Base-by-base conservation (phyloP, 2,329 filamentous ascomycete species). In the Triangularia setosa region DNA sequence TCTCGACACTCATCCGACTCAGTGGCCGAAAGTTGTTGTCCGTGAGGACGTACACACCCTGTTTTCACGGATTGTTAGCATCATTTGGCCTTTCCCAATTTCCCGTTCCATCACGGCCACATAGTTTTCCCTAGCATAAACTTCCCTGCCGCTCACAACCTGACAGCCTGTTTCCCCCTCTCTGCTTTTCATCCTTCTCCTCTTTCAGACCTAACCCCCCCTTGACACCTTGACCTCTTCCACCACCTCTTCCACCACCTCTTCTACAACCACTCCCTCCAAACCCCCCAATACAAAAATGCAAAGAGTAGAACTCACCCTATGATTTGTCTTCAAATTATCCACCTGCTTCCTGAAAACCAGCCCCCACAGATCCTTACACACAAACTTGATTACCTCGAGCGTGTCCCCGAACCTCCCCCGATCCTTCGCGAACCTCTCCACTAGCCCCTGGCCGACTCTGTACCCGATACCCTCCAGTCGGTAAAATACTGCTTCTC, bases 301-400 rank as follows among this genome's bases (percentile, higher is more conserved):
- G 18, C 23, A 18, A 48, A 33, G 28, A 30, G 23, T 53, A 16
- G 8, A 54, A 62, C 59, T 18, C 80, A 92, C 90, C 72, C 95
- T 83, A 76, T 99, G 95, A 75, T 99, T 99, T 8, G 95, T 99
- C 79, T 99, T 99, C 56, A 99, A 83, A 75, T 99, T 99, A 78
- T 99, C 95, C 73, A 99, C 92, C 77, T 98, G 96, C 79, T 99
- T 99, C 75, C 91, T 86, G 78, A 97, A 99, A 16, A 97, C 86
- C 21, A 98, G 83, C 33, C 88, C 93, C 95, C 95, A 99, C 54
- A 99, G 83, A 76, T 99, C 95, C 81, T 99, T 99, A 85, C 95
- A 99, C 58, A 99, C 83, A 74, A 99, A 98, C 77, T 99, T 99
- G 76, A 99, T 99, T 58, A 93, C 90, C 74, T 98, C 95, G 52